Evolutionary conservation across 805 yeast species (phyloP).

Genomic region (Millerago galiae): DNA sequence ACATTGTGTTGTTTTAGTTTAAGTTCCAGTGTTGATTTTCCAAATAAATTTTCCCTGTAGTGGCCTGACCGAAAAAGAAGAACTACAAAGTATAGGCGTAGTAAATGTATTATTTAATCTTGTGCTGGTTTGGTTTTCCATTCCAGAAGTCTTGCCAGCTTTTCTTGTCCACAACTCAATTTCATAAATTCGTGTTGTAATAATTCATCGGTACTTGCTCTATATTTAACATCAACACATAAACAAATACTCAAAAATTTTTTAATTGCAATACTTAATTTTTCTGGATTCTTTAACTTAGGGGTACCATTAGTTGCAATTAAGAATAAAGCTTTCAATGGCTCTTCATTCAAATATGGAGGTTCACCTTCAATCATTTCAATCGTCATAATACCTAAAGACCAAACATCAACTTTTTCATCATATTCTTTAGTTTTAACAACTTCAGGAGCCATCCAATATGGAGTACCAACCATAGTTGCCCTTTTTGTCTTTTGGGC

Average conservation of each 20-base stretch:
- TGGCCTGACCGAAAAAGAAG: background rate
- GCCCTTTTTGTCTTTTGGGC: slow-evolving; percentile 85
- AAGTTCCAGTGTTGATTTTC: background rate
- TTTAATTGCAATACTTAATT: slow-evolving; percentile 68
- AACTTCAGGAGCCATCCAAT: slow-evolving; percentile 99
- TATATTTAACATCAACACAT: slow-evolving; percentile 86
- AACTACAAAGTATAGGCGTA: background rate
- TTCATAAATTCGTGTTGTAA: slow-evolving; percentile 68
- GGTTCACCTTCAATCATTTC: slow-evolving; percentile 99
- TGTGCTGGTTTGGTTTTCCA: slow-evolving; percentile 29
- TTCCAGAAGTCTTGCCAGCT: slow-evolving; percentile 52
- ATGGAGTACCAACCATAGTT: slow-evolving; percentile 99
- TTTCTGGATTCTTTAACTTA: slow-evolving; percentile 83
- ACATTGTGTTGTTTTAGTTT: background rate
- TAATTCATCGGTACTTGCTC: slow-evolving; percentile 88
- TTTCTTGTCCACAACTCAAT: slow-evolving; percentile 54
- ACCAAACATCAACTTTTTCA: slow-evolving; percentile 97
- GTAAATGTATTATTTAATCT: background rate
- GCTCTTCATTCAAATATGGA: slow-evolving; percentile 94
- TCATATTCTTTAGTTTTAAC: slow-evolving; percentile 94
- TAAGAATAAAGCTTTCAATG: slow-evolving; percentile 85
- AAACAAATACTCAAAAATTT: slow-evolving; percentile 84
- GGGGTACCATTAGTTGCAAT: slow-evolving; percentile 98
- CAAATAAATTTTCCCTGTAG: background rate
- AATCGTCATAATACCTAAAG: slow-evolving; percentile 94